Evolutionary conservation across 1,284 basidiomycete genomes (phyloP), one percentile per base, ranked within the genome.

Genomic region (Chalciporus sp.): DNA sequence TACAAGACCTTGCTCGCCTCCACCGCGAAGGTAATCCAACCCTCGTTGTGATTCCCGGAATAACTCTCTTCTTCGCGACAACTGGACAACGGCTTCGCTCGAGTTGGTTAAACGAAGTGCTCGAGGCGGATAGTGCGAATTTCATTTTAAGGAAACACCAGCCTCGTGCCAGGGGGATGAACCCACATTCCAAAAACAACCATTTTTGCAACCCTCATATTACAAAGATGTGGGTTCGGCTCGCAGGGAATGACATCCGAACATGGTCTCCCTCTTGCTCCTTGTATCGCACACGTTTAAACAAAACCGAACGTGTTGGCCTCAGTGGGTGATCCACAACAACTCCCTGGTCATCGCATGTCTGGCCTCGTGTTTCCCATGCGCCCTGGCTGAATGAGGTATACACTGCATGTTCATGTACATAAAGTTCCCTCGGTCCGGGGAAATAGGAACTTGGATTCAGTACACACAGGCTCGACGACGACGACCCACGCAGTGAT

Each of bases 371-470:
- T 52, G 44, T 56, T 56, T 49, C 40, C 54, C 54, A 56, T 58
- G 57, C 42, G 47, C 20, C 42, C 43, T 20, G 10, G n/a, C 17
- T 6, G 26, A 55, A 55, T 41, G 52, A 55, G 52, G 54, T 52
- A 42, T 31, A 56, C 52, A 43, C n/a, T n/a, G 45, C 44, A 39
- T 44, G 45, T 40, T 33, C 33, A 39, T 56, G 47, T 43, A 58
- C 62, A 60, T 68, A 68, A 45, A n/a, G 49, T 61, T 42, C 26
- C 33, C 43, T 45, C 41, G n/a, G 42, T 9, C 23, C 39, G 19
- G 51, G 39, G 49, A 31, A 39, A 52, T 20, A 29, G 45, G 29
- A 43, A n/a, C 33, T 35, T n/a, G 35, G 35, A 37, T 10, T 16
- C 23, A 23, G 23, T 37, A 37, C 35, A 35, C 33, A 35, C n/a